Percentiles rank a stretch among this genome's conserved stretches.
Evolutionary conservation across 148 eudicot species (phyloP).

Genomic region (Rhododendron henanense): DNA sequence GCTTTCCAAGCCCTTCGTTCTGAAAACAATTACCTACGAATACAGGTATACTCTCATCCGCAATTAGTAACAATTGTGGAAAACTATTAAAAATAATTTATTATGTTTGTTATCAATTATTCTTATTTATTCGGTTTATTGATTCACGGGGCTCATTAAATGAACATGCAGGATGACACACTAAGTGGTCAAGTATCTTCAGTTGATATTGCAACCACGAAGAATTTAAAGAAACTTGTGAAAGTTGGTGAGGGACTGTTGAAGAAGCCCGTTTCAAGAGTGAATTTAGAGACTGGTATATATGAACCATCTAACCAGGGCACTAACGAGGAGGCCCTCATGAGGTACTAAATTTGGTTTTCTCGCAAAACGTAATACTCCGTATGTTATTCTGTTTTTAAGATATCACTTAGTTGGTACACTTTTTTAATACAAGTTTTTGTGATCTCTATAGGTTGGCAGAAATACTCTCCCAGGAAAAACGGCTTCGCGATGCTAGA

Average conservation of each 20-base stretch:
- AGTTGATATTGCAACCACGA: background rate
- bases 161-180: background rate
- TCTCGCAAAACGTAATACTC: background rate
- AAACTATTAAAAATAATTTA: too few species aligned
- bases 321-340: background rate
- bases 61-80: too few species aligned
- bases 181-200: background rate
- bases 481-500: background rate
- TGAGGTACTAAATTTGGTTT: background rate
- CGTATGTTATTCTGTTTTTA: too few species aligned
- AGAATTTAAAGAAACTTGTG: background rate
- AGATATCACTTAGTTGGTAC: background rate
- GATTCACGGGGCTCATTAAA: background rate
- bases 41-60: background rate
- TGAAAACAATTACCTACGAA: background rate
- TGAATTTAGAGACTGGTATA: background rate
- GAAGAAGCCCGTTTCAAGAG: background rate
- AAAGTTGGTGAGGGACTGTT: background rate
- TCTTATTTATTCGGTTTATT: too few species aligned
- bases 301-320: background rate
- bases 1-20: slow-evolving; percentile 13
- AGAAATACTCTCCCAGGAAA: background rate
- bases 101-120: too few species aligned
- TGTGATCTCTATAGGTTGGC: background rate
- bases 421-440: background rate